Conservation (phyloP, 306 rosid species). For the Rosa chinensis region DNA sequence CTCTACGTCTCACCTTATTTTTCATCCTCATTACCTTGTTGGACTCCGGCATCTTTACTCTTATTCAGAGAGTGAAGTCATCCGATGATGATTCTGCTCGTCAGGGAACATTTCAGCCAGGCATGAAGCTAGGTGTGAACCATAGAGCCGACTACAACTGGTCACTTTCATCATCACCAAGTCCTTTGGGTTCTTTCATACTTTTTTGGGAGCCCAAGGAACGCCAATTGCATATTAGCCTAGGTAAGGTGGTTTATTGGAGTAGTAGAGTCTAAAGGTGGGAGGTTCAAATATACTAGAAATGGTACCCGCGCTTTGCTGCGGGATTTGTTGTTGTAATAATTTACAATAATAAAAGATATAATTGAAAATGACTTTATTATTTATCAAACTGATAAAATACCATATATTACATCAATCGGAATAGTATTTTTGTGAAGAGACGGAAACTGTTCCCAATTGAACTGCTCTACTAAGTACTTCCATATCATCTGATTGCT, state of each 20-base stretch:
- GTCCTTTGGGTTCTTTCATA: slow-evolving; percentile 16
- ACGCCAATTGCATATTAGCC: slow-evolving; percentile 9
- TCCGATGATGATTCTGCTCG: not conserved
- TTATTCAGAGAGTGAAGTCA: not conserved
- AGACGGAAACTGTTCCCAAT: too few relatives aligned
- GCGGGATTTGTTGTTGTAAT: too few relatives aligned
- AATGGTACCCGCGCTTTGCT: too few relatives aligned
- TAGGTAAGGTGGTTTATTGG: slow-evolving; percentile 8
- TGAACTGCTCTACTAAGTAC: too few relatives aligned
- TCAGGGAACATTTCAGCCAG: not conserved
- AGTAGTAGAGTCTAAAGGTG: not conserved
- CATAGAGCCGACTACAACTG: not conserved
- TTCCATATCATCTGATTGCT: too few relatives aligned
- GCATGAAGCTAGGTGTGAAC: slow-evolving; percentile 35
- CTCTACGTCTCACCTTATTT: not conserved
- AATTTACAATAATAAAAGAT: too few relatives aligned
- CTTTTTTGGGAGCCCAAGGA: slow-evolving; percentile 28
- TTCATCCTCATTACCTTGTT: not conserved
- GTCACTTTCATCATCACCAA: slow-evolving; percentile 13
- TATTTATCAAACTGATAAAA: too few relatives aligned
- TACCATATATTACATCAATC: too few relatives aligned
- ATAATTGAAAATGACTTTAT: too few relatives aligned
- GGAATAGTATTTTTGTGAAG: too few relatives aligned
- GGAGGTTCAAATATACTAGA: not conserved
- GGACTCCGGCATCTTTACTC: not conserved